Evolutionary conservation across 768 basidiomycete species (phyloP), one percentile per base, ranked within the genome.

Genomic region (Sporobolomyces phaffii): DNA sequence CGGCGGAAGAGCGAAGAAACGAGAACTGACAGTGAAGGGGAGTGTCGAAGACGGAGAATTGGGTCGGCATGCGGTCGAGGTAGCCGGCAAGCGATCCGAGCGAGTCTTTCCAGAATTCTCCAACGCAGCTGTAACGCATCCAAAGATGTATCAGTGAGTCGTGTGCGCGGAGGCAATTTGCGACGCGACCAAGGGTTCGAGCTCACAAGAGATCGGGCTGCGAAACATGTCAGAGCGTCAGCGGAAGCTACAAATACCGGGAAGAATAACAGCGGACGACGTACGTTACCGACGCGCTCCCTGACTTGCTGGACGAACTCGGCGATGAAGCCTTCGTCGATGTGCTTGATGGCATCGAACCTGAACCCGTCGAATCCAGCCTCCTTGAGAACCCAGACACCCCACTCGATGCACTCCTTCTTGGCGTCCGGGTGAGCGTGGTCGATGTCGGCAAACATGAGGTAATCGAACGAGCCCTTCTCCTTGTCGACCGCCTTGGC

Each of bases 21-120:
- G n/a, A 24, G 18, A 5, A 54, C 50, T 3, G 2, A 52, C 57
- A 65, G 64, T 80, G 79, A 11, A 81, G 75, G 47, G 77, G 77
- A 7, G 77, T 77, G 62, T 79, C 79, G 58, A 81, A 81, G 45
- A 79, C 72, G 2, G 77, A 77, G 75, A 81, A 79, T 62, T 80
- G 79, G 20, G 76, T 76, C 22, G 74, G 77, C 31, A 79, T 71
- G 1, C 72, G 58, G 58, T 79, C 77, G 47, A 78, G 51, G 68
- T 66, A 71, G 49, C 33, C 50, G 0, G 45, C 9, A 36, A 71
- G 62, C 9, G 50, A 29, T 2, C 26, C 53, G 18, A 71, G 33
- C 14, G 38, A 44, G 52, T 60, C 76, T 74, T 65, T 78, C 76
- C 79, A 79, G 72, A 79, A 79, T 58, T 79, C 79, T 38, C 61